Percentiles rank a stretch among this genome's conserved stretches.
Conservation (phyloP, 352 stramenopile species). For the Globisporangium paroecandrum region DNA sequence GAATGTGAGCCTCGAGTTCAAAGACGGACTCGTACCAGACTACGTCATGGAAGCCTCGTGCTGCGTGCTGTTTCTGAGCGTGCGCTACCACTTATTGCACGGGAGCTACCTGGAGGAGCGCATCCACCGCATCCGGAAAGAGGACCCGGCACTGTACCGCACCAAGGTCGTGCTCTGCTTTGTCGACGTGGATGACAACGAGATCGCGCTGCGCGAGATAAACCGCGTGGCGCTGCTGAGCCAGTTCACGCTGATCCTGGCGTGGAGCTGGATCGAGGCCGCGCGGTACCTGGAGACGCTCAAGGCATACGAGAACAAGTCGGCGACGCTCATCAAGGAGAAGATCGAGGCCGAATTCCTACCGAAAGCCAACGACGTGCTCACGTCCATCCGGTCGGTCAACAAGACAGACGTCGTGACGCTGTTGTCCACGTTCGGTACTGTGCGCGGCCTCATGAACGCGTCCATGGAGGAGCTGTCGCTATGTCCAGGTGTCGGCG, state of each 20-base stretch:
- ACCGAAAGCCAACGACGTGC: constrained; percentile 87
- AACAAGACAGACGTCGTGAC: constrained; percentile 96
- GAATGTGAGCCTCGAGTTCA: constrained; percentile 92
- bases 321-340: constrained; percentile 93
- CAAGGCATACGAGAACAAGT: constrained; percentile 95
- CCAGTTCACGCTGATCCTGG: constrained; percentile 91
- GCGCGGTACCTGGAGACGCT: constrained; percentile 96
- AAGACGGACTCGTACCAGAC: constrained; percentile 89
- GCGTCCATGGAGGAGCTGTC: constrained; percentile 92
- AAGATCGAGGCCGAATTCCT: constrained; percentile 90
- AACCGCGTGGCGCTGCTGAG: constrained; percentile 91
- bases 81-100: constrained; percentile 89
- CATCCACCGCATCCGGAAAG: constrained; percentile 85
- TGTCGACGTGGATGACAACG: constrained; percentile 95
- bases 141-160: constrained; percentile 71
- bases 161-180: constrained; percentile 92
- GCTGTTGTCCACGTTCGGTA: constrained; percentile 91
- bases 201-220: constrained; percentile 88
- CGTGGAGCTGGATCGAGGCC: constrained; percentile 93
- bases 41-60: constrained; percentile 91
- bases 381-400: constrained; percentile 88
- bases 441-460: constrained; percentile 80
- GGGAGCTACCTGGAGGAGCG: constrained; percentile 89
- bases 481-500: constrained; percentile 91
- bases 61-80: constrained; percentile 91